Base-by-base conservation (phyloP, 345 rosid genomes). In the Pseudoturritis turrita region DNA sequence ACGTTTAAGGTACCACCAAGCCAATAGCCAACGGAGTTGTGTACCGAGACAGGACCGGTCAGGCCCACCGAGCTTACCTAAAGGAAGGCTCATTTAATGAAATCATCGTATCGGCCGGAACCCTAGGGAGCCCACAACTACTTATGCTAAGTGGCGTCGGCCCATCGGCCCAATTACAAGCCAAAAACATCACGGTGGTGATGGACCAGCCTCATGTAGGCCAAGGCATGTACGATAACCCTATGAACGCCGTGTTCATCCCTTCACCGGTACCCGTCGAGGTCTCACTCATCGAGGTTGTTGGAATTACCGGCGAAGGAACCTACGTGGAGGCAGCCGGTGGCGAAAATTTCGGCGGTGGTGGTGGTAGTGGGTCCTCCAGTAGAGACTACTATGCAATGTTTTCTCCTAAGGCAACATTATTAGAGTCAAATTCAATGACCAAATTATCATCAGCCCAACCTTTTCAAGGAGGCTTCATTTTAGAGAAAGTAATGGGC, bases 271-370 rank as follows among this genome's bases (percentile, higher is more conserved):
- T 76, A 28, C 94, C 76, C 70, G 89, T 88, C 0, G 94, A 90
- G 72, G 82, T 88, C 76, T 88, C 96, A 14, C 90, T 90, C 51
- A 86, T 90, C 28, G 87, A 90, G 68, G 88, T 90, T 7, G 96
- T 85, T 25, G 96, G 94, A 9, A 85, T 86, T 31, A 86, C 94
- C 18, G 58, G 63, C 1, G 86, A 82, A 17, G 89, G 87, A 39
- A 80, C 80, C 79, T 85, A 80, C 14, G 86, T 90, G 0, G 96
- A 90, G 36, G 79, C 89, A 3, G 85, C 93, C 2, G 83, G 91
- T 22, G 91, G 89, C 0, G 79, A 61, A 23, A 80, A 76, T 68
- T 85, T 83, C 0, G 83, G 81, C 5, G 79, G 80, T 1, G 81
- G 81, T 3, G 75, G 75, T 2, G 19, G 76, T 28, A 55, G 62